Conservation (phyloP, 169 alveolate genomes). For the Plasmodium fragile region DNA sequence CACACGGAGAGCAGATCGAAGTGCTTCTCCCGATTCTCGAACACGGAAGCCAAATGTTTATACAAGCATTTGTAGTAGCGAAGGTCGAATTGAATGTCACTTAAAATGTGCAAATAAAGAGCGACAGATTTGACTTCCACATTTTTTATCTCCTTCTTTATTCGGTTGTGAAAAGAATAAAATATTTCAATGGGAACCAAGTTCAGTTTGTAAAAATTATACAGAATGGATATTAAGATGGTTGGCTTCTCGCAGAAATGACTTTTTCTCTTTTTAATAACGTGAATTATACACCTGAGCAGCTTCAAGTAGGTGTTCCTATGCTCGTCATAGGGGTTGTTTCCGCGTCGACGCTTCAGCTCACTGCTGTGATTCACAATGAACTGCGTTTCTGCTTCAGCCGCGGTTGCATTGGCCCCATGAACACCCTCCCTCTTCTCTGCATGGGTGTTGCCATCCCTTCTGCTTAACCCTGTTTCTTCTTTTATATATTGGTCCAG, state of each 20-base stretch:
- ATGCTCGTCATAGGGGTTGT: slow-evolving; percentile 14
- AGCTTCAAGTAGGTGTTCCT: slow-evolving; percentile 43
- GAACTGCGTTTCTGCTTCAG: not conserved
- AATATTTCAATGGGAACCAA: slow-evolving; percentile 71
- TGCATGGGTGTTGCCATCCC: not conserved
- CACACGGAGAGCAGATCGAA: slow-evolving; percentile 38
- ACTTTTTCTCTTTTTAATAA: slow-evolving; percentile 11
- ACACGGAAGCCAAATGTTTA: slow-evolving; percentile 9
- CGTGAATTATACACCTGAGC: slow-evolving; percentile 24
- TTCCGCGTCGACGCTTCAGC: not conserved
- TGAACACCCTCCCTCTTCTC: not conserved
- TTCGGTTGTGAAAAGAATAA: slow-evolving; percentile 30
- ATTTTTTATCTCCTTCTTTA: slow-evolving; percentile 50
- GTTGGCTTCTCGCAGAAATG: slow-evolving; percentile 20
- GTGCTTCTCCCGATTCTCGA: not conserved
- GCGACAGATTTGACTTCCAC: slow-evolving; percentile 34
- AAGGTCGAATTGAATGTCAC: slow-evolving; percentile 29
- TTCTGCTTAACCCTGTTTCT: not conserved
- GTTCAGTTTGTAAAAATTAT: slow-evolving; percentile 43
- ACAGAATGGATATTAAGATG: slow-evolving; percentile 30
- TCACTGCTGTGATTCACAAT: not conserved
- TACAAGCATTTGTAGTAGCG: slow-evolving; percentile 35
- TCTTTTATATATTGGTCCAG: not conserved
- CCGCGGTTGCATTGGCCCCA: not conserved
- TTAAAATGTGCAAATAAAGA: slow-evolving; percentile 36